Percentiles rank a stretch among this genome's conserved stretches.
Conservation (phyloP, 495 filamentous ascomycete genomes). For the Lasiosphaeria ovina region DNA sequence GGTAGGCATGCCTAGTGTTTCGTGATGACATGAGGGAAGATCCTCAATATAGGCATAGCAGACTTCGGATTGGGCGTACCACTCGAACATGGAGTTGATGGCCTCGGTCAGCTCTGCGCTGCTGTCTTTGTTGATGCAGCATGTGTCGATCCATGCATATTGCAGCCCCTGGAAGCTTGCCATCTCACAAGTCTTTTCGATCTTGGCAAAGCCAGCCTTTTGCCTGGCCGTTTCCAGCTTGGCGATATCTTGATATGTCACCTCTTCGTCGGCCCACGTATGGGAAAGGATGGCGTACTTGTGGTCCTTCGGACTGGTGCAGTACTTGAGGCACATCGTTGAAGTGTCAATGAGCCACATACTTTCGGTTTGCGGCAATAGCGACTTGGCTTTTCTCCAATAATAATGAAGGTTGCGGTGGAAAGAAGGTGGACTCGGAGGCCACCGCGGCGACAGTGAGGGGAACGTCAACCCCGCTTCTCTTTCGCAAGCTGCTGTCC, state of each 20-base stretch:
- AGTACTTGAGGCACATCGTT: not conserved
- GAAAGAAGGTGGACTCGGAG: too few relatives aligned
- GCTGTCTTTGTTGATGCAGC: constrained; percentile 20
- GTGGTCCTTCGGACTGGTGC: not conserved
- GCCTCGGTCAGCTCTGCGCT: constrained; percentile 20
- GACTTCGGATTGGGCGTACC: constrained; percentile 4
- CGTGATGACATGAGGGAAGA: not conserved
- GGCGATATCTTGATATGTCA: constrained; percentile 6
- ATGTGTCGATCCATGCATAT: constrained; percentile 17
- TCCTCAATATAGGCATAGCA: constrained; percentile 17
- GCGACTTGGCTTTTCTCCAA: not conserved
- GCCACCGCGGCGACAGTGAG: too few relatives aligned
- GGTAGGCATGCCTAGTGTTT: not conserved
- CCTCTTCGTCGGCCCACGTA: constrained; percentile 7
- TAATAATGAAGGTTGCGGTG: too few relatives aligned
- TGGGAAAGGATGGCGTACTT: constrained; percentile 15
- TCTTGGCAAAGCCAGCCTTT: constrained; percentile 8
- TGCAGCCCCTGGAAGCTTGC: not conserved
- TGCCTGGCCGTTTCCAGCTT: not conserved
- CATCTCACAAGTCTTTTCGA: constrained; percentile 9
- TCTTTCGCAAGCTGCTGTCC: too few relatives aligned
- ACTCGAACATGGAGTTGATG: constrained; percentile 16
- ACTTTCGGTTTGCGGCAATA: too few relatives aligned
- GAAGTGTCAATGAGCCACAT: not conserved
- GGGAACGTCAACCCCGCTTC: too few relatives aligned